Evolutionary conservation across 768 basidiomycete species (phyloP), one percentile per base, ranked within the genome.

Genomic region (Auricularia auricula-judae): DNA sequence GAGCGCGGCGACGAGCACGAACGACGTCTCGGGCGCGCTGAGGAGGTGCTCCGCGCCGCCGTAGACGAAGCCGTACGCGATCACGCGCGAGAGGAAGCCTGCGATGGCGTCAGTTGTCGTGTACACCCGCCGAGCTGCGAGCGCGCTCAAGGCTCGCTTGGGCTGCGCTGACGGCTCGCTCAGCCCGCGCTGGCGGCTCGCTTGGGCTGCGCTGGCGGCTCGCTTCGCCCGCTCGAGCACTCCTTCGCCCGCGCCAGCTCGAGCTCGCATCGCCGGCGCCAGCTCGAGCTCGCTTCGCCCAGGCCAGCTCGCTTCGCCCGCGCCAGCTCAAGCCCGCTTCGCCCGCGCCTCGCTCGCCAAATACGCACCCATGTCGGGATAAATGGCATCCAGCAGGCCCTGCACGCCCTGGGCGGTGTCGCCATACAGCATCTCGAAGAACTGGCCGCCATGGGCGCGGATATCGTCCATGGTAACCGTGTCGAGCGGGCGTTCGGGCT

Each of bases 311-410:
- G 23, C 23, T 1, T 23, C 23, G 23, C 23, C 23, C 23, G 23
- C 23, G 23, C 23, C 23, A 23, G 23, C 23, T 23, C 23, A n/a
- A n/a, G 23, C 23, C 23, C 23, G 1, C 1, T 29, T 29, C 29
- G 29, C 29, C 29, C 29, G 29, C 29, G 29, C 29, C 23, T 23
- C 8, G 51, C 7, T 8, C 47, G 54, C 42, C 43, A 58, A 62
- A n/a, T 21, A 69, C 79, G 65, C 67, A 86, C 87, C 86, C 71
- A 88, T 76, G 69, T 88, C 87, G 0, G 86, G 86, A 71, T 85
- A 85, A 34, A 82, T 78, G 10, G 72, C 67, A 67, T 77, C 74
- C n/a, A 88, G 70, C n/a, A 86, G 65, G 3, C 63, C 66, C 65
- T 82, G 81, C 3, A 86, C 81, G 1, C 70, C 54, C 35, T 76